Conservation (phyloP, 2,329 filamentous ascomycete species). For the Pseudogymnoascus verrucosus region DNA sequence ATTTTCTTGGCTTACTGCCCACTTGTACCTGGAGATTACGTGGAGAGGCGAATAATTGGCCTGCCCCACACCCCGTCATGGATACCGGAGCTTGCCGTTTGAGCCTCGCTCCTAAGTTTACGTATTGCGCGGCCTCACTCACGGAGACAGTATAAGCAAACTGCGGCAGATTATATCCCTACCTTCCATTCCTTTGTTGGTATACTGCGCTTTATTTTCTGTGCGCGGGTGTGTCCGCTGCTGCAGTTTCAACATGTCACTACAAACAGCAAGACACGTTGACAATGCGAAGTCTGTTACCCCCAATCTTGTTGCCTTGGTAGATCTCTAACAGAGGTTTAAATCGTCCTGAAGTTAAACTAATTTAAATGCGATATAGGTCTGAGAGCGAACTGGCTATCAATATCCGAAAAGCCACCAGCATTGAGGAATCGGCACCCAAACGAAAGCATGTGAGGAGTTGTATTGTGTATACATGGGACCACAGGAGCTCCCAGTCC, state of each 20-base stretch:
- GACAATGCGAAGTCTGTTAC: slow-evolving; percentile 7
- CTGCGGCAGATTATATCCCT: background rate
- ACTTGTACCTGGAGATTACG: background rate
- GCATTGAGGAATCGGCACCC: slow-evolving; percentile 57
- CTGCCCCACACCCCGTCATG: slow-evolving; percentile 1
- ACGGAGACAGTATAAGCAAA: background rate
- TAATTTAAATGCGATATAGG: slow-evolving; percentile 31
- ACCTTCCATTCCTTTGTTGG: background rate
- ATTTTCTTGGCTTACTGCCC: background rate
- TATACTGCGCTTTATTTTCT: background rate
- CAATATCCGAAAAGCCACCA: slow-evolving; percentile 65
- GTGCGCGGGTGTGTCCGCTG: background rate
- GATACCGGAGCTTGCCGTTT: slow-evolving; percentile 2
- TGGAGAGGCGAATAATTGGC: background rate
- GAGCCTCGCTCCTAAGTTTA: slow-evolving; percentile 4
- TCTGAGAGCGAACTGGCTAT: slow-evolving; percentile 62
- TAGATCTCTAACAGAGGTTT: background rate
- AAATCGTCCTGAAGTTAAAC: background rate
- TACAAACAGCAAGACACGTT: slow-evolving; percentile 8
- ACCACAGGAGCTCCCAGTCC: slow-evolving; percentile 88
- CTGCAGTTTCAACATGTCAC: slow-evolving; percentile 5
- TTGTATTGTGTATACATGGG: slow-evolving; percentile 98
- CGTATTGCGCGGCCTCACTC: slow-evolving; percentile 5
- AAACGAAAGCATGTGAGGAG: slow-evolving; percentile 92
- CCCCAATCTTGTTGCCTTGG: background rate